phyloP scores from a whole-genome alignment of 176 grass and related monocot genomes.

The Phragmites australis region DNA sequence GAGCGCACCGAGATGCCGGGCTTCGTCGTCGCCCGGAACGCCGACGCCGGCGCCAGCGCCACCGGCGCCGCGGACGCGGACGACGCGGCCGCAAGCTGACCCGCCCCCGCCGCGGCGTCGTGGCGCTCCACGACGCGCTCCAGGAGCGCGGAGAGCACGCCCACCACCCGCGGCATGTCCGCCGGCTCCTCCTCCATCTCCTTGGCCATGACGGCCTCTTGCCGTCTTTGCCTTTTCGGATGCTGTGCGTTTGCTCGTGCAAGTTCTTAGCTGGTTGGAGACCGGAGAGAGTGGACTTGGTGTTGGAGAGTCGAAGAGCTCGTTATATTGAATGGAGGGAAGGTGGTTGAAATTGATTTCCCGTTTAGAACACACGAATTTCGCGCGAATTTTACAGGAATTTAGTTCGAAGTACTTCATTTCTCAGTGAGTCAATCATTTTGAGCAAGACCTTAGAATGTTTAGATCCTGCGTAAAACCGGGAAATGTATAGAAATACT shows the following conservation, averaged over 20 bases:
- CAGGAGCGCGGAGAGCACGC: conserved; percentile 59
- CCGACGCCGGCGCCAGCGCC: conserved; percentile 24
- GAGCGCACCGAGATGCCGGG: conserved; percentile 59
- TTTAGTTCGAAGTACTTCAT: too few species aligned
- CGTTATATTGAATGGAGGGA: conserved; percentile 25
- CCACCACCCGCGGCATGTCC: conserved; percentile 57
- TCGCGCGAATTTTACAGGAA: neutral
- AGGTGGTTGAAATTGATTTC: neutral
- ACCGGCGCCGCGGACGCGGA: neutral
- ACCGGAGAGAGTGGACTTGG: neutral
- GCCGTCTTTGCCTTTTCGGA: neutral
- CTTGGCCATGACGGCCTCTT: conserved; percentile 21
- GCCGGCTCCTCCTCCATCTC: conserved; percentile 42
- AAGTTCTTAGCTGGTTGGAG: conserved; percentile 19
- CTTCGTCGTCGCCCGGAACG: conserved; percentile 57
- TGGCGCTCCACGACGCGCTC: conserved; percentile 59
- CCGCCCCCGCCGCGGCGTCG: conserved; percentile 38
- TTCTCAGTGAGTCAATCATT: too few species aligned
- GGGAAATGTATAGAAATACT: neutral
- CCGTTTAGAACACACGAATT: neutral
- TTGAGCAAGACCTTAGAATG: neutral
- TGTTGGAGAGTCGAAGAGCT: conserved; percentile 11
- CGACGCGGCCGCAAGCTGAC: conserved; percentile 26
- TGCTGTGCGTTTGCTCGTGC: neutral
- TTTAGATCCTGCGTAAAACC: neutral